Conservation (phyloP, 1,284 basidiomycete species). For the Trametes hirsuta region DNA sequence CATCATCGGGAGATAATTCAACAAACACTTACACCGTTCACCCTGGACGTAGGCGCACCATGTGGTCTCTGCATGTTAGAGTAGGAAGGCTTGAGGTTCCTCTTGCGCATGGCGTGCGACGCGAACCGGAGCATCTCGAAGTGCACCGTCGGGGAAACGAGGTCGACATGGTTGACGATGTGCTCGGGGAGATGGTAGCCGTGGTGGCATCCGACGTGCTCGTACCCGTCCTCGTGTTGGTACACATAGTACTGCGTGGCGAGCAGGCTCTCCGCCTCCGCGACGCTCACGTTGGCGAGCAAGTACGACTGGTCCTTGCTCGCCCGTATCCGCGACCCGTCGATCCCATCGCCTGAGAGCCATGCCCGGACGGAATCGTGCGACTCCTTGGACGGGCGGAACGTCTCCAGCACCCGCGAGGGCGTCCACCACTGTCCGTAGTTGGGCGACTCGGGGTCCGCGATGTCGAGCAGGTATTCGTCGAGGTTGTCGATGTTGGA, state of each 20-base stretch:
- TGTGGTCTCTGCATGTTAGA: background rate
- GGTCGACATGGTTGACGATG: conserved; percentile 28
- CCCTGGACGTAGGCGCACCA: background rate
- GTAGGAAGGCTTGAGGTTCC: conserved; percentile 1
- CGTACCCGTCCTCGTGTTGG: conserved; percentile 39
- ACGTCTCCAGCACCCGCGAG: conserved; percentile 39
- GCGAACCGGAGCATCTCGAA: conserved; percentile 21
- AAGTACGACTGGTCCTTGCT: conserved; percentile 44
- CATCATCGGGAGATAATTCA: background rate
- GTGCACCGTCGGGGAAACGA: conserved; percentile 30
- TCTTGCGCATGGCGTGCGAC: conserved; percentile 5
- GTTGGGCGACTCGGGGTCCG: conserved; percentile 44
- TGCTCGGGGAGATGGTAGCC: conserved; percentile 31
- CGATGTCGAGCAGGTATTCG: conserved; percentile 44
- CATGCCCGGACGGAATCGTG: conserved; percentile 40
- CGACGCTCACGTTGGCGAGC: conserved; percentile 45
- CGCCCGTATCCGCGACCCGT: conserved; percentile 34
- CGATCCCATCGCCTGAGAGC: conserved; percentile 35
- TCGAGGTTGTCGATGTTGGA: conserved; percentile 45
- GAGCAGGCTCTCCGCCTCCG: conserved; percentile 48
- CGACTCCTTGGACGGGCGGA: conserved; percentile 46
- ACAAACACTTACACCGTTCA: background rate
- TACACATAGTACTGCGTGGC: conserved; percentile 49
- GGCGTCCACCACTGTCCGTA: conserved; percentile 48
- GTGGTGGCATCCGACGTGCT: conserved; percentile 34